Conservation (phyloP, 139 green algal genomes). For the Chlorella ohadii region DNA sequence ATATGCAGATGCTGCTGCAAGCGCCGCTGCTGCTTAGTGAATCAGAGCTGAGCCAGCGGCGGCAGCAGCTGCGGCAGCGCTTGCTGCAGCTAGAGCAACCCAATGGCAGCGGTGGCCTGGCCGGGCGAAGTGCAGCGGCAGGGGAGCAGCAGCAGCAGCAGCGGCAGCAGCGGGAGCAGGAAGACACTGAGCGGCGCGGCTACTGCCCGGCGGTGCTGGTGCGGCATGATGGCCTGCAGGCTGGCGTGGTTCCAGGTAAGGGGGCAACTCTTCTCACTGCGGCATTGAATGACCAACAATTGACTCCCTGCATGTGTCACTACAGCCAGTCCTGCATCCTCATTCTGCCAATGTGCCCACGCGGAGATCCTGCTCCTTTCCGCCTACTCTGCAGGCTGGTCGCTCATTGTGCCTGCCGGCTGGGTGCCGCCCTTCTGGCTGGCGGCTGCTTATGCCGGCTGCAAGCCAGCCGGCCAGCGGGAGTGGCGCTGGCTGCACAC, state of each 20-base stretch:
- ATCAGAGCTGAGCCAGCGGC: background rate
- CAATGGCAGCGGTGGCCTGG: background rate
- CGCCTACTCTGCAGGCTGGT: slow-evolving; percentile 53
- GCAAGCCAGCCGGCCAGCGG: slow-evolving; percentile 52
- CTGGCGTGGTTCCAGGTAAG: slow-evolving; percentile 1
- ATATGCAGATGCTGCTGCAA: background rate
- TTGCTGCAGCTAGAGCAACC: slow-evolving; percentile 10
- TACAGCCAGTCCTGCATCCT: too few relatives aligned
- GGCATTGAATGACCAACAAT: too few relatives aligned
- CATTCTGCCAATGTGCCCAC: too few relatives aligned
- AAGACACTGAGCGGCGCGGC: background rate
- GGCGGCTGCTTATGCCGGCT: slow-evolving; percentile 40
- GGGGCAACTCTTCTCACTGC: too few relatives aligned
- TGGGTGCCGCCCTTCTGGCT: slow-evolving; percentile 62
- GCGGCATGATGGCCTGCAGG: background rate
- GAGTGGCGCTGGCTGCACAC: slow-evolving; percentile 70
- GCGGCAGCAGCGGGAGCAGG: background rate
- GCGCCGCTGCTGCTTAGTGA: slow-evolving; percentile 13
- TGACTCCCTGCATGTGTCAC: too few relatives aligned
- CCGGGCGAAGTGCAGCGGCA: too few relatives aligned
- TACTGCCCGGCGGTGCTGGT: slow-evolving; percentile 37
- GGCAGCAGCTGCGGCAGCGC: slow-evolving; percentile 12
- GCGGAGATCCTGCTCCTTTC: background rate
- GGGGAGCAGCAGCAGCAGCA: background rate
- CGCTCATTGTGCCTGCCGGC: slow-evolving; percentile 60